Evolutionary conservation across 2,329 filamentous ascomycete species (phyloP).

Genomic region (Atkinsonella hypoxylon): DNA sequence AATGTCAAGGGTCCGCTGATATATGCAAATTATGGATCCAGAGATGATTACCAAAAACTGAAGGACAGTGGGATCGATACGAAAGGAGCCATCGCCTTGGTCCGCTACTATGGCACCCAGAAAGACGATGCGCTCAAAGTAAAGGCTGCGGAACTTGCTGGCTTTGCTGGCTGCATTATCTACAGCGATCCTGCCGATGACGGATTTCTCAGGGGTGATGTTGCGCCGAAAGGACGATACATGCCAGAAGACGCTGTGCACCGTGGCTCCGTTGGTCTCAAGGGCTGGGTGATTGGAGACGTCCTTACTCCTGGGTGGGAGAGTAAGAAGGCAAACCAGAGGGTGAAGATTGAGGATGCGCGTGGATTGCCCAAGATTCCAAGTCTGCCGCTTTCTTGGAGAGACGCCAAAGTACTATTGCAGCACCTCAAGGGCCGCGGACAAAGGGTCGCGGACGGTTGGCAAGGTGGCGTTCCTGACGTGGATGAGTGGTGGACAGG

Average conservation of each 20-base stretch:
- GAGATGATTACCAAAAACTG: constrained; percentile 68
- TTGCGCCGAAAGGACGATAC: constrained; percentile 65
- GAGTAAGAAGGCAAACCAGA: constrained; percentile 51
- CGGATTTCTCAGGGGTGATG: constrained; percentile 61
- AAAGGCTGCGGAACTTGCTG: constrained; percentile 77
- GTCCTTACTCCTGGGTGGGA: constrained; percentile 84
- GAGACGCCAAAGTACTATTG: constrained; percentile 72
- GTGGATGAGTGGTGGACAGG: constrained; percentile 79
- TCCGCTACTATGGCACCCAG: constrained; percentile 68
- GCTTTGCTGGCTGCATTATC: constrained; percentile 77
- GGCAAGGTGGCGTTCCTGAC: constrained; percentile 67
- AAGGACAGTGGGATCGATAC: constrained; percentile 60
- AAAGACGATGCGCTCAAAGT: constrained; percentile 68
- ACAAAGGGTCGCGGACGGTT: constrained; percentile 52
- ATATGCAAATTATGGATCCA: constrained; percentile 85
- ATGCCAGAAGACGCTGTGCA: constrained; percentile 77
- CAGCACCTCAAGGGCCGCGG: constrained; percentile 67
- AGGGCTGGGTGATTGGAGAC: constrained; percentile 77
- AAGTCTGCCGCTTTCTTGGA: constrained; percentile 80
- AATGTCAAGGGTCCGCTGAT: constrained; percentile 78
- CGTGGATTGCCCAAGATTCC: constrained; percentile 71
- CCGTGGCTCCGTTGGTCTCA: constrained; percentile 67
- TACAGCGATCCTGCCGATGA: constrained; percentile 86
- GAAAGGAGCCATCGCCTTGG: constrained; percentile 70
- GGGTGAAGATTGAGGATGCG: constrained; percentile 58